These are phyloP conservation scores for Elsinoe ampelina DNA, from an alignment of 2,329 filamentous ascomycete genomes.

Conservation along the genomic window DNA sequence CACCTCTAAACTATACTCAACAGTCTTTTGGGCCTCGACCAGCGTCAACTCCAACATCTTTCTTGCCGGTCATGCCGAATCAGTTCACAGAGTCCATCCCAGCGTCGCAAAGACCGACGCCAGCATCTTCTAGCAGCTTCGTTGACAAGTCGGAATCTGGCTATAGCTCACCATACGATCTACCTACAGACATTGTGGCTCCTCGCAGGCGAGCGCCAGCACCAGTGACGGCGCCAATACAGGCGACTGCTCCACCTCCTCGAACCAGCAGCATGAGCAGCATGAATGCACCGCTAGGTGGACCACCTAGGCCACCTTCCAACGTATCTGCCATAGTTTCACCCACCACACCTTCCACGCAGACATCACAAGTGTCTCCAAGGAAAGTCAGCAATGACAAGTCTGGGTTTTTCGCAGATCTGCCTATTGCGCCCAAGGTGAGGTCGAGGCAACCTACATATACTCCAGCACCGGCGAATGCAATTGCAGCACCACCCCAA, in stretches of 20 bases:
- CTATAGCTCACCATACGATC: conserved; percentile 88
- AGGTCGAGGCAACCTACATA: conserved; percentile 24
- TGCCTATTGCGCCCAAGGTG: conserved; percentile 36
- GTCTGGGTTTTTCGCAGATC: conserved; percentile 40
- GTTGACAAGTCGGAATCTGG: conserved; percentile 82
- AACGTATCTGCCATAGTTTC: conserved; percentile 30
- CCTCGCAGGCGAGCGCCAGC: conserved; percentile 49
- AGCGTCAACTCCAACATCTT: conserved; percentile 7
- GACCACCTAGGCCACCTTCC: conserved; percentile 18
- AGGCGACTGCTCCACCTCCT: conserved; percentile 40
- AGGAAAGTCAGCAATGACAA: conserved; percentile 19
- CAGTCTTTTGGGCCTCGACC: conserved; percentile 9
- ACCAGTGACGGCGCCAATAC: conserved; percentile 31
- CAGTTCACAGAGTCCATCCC: background rate
- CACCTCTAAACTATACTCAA: background rate
- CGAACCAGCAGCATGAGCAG: conserved; percentile 48
- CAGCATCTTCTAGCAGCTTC: conserved; percentile 59
- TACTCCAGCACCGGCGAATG: conserved; percentile 16
- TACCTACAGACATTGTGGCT: conserved; percentile 79
- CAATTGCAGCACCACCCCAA: conserved; percentile 8
- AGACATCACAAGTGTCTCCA: conserved; percentile 26
- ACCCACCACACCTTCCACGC: conserved; percentile 31
- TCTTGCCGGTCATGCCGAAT: conserved; percentile 5
- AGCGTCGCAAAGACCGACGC: conserved; percentile 8
- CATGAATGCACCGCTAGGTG: conserved; percentile 16